Percentiles rank a stretch among this genome's conserved stretches.
These are phyloP conservation scores for Aegilops tauschii DNA, from an alignment of 176 grass and related monocot genomes.

Conservation along the genomic window DNA sequence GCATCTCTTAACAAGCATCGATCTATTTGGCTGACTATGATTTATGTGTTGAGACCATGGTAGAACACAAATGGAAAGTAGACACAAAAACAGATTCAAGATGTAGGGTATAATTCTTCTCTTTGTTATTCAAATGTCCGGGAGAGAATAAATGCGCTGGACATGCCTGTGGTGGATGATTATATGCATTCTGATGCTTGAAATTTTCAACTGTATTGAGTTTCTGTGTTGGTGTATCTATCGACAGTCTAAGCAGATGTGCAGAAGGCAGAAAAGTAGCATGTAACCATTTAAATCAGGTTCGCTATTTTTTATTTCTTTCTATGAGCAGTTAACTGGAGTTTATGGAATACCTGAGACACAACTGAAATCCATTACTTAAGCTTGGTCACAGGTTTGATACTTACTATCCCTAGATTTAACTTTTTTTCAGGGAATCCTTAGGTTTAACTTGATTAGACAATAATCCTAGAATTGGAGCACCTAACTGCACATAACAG, in stretches of 20 bases:
- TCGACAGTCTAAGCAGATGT: slow-evolving; percentile 75
- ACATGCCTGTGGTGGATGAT: neutral
- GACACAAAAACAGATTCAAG: too few relatives aligned
- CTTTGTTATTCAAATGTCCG: too few relatives aligned
- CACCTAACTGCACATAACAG: neutral
- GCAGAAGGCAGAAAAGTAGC: slow-evolving; percentile 54
- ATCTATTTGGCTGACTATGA: neutral
- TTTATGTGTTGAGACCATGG: neutral
- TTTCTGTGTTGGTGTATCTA: slow-evolving; percentile 13
- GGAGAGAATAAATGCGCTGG: neutral
- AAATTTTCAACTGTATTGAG: neutral
- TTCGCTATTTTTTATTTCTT: neutral
- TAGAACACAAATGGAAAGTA: neutral
- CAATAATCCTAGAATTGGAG: neutral
- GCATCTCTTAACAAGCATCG: neutral
- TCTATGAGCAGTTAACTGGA: slow-evolving; percentile 44
- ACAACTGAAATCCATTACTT: slow-evolving; percentile 73
- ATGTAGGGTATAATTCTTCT: too few relatives aligned
- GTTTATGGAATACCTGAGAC: slow-evolving; percentile 65
- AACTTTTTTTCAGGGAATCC: neutral
- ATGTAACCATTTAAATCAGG: slow-evolving; percentile 34
- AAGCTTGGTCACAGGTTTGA: slow-evolving; percentile 78
- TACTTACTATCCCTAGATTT: neutral
- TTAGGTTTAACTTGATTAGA: neutral
- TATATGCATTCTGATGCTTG: slow-evolving; percentile 12